phyloP scores from a whole-genome alignment of 768 basidiomycete genomes.

The Butyriboletus loyo region DNA sequence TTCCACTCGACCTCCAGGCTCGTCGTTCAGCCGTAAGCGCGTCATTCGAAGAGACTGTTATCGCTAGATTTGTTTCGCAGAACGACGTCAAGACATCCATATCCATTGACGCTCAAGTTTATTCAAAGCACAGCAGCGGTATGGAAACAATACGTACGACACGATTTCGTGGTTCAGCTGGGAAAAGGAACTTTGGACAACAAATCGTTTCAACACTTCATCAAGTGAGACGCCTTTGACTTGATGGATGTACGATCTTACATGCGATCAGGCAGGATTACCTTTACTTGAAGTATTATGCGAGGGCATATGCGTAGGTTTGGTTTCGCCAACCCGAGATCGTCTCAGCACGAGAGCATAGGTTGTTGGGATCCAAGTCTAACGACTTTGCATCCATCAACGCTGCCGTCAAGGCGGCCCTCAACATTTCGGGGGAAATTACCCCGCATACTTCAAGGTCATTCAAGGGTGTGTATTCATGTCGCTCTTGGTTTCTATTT shows the following conservation, averaged over 20 bases:
- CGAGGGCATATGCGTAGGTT: slow-evolving; percentile 4
- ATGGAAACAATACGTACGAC: slow-evolving; percentile 2
- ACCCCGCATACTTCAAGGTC: neutral
- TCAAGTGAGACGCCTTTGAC: neutral
- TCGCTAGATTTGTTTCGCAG: neutral
- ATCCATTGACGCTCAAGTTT: neutral
- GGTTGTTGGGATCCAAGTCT: neutral
- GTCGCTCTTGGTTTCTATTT: neutral
- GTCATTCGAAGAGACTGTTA: neutral
- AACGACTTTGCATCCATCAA: neutral
- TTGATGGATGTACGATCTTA: neutral
- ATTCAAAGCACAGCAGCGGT: neutral
- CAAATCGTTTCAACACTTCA: slow-evolving; percentile 1
- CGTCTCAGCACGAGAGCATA: neutral
- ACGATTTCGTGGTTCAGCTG: slow-evolving; percentile 1
- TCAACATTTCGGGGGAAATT: neutral
- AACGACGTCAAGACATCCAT: neutral
- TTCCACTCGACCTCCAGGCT: neutral
- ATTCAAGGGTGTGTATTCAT: neutral
- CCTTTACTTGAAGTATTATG: slow-evolving; percentile 3
- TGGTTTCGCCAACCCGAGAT: neutral
- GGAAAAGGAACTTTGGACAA: slow-evolving; percentile 1
- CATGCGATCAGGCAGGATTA: neutral
- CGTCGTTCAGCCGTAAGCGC: slow-evolving; percentile 1
- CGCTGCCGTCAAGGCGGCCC: neutral